These are phyloP conservation scores for Stylonectria norvegica DNA, from an alignment of 2,329 filamentous ascomycete genomes.

Conservation along the genomic window DNA sequence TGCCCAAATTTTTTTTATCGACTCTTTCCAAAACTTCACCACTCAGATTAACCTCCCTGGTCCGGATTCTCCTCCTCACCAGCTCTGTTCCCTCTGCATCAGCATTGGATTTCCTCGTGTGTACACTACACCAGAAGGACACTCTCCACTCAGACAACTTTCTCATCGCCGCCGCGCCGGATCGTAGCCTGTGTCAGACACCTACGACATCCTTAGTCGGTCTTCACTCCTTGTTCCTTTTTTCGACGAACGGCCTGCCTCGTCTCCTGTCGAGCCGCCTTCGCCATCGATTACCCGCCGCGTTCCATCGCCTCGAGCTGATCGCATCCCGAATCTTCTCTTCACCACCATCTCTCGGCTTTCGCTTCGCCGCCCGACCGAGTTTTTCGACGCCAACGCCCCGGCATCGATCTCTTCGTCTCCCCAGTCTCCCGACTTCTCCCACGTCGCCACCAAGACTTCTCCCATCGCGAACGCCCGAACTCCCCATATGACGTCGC, in stretches of 20 bases:
- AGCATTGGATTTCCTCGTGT: constrained; percentile 34
- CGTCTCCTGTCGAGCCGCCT: constrained; percentile 23
- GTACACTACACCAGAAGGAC: constrained; percentile 30
- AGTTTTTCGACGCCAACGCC: constrained; percentile 12
- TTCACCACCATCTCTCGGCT: constrained; percentile 23
- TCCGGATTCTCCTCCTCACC: constrained; percentile 32
- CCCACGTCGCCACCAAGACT: constrained; percentile 23
- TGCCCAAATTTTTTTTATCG: constrained; percentile 38
- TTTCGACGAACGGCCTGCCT: constrained; percentile 23
- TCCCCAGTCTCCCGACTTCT: constrained; percentile 23
- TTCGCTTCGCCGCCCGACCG: constrained; percentile 13
- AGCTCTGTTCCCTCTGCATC: constrained; percentile 30
- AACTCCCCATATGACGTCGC: constrained; percentile 56
- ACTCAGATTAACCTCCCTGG: constrained; percentile 35
- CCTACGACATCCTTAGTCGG: constrained; percentile 24
- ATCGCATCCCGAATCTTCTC: too few species aligned
- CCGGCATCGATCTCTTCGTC: constrained; percentile 18
- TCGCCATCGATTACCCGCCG: constrained; percentile 16
- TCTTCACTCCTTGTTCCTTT: constrained; percentile 28
- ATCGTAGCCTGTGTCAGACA: constrained; percentile 33
- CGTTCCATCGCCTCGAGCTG: constrained; percentile 7
- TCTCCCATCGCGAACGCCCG: constrained; percentile 30
- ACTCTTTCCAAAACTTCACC: constrained; percentile 37
- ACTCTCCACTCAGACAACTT: constrained; percentile 24
- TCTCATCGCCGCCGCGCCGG: constrained; percentile 27